Percentiles rank a stretch among this genome's conserved stretches.
Evolutionary conservation across 2,329 filamentous ascomycete species (phyloP).

Genomic region (Penicillium sp.): DNA sequence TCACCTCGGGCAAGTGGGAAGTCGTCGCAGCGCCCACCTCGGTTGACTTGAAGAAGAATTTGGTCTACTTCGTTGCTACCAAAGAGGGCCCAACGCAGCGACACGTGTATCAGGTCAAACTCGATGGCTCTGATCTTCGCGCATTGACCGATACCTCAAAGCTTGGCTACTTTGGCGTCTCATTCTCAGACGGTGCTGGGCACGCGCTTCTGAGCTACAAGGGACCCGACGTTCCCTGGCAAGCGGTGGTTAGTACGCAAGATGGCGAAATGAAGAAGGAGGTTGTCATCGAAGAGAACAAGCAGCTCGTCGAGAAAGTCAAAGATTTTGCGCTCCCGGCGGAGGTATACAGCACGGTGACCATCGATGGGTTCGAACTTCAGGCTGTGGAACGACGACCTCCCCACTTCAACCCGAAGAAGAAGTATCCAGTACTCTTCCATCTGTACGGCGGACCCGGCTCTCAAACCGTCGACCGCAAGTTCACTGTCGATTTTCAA

Average conservation of each 20-base stretch:
- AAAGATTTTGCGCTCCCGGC: constrained; percentile 79
- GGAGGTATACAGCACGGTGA: constrained; percentile 78
- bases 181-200: constrained; percentile 79
- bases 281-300: constrained; percentile 77
- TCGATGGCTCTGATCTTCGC: constrained; percentile 74
- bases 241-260: constrained; percentile 84
- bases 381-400: constrained; percentile 82
- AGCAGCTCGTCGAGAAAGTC: constrained; percentile 67
- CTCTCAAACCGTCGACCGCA: constrained; percentile 83
- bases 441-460: constrained; percentile 91
- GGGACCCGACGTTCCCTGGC: constrained; percentile 85
- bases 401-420: constrained; percentile 79
- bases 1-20: constrained; percentile 91
- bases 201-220: constrained; percentile 83
- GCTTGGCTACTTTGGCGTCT: constrained; percentile 77
- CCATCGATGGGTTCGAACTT: constrained; percentile 74
- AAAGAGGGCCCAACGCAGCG: constrained; percentile 86
- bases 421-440: constrained; percentile 92
- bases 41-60: constrained; percentile 78
- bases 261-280: constrained; percentile 66
- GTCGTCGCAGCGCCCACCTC: constrained; percentile 82
- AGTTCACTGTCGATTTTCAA: constrained; percentile 84
- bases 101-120: constrained; percentile 85
- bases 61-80: constrained; percentile 88
- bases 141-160: constrained; percentile 72